Conservation (phyloP, 176 grass and related monocot species). For the Musa beccarii region DNA sequence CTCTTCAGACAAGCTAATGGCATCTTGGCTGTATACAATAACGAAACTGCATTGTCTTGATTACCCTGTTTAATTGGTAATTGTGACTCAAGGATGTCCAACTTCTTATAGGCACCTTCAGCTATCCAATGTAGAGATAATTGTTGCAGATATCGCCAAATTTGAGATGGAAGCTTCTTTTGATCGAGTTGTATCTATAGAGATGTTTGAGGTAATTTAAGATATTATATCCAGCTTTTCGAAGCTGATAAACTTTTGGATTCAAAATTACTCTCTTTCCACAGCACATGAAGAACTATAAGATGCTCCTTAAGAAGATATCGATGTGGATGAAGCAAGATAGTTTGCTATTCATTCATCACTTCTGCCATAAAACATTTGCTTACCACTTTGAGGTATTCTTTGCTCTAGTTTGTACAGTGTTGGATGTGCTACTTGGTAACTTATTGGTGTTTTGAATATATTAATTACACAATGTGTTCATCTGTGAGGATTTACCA, state of each 20-base stretch:
- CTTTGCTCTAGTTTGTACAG: slow-evolving; percentile 3
- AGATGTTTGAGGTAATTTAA: slow-evolving; percentile 81
- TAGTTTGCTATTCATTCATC: slow-evolving; percentile 72
- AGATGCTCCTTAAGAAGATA: slow-evolving; percentile 90
- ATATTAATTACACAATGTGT: too few species aligned
- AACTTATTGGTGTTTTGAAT: not conserved
- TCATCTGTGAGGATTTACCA: not conserved
- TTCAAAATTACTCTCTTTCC: slow-evolving; percentile 1
- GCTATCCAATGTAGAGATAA: slow-evolving; percentile 75
- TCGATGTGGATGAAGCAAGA: slow-evolving; percentile 87
- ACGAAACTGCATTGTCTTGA: not conserved
- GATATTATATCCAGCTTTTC: not conserved
- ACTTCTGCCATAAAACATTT: slow-evolving; percentile 93
- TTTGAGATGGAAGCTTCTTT: slow-evolving; percentile 91
- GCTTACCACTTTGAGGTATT: slow-evolving; percentile 92
- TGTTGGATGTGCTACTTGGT: not conserved
- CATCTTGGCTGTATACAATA: not conserved
- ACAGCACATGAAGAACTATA: slow-evolving; percentile 99
- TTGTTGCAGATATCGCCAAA: slow-evolving; percentile 81
- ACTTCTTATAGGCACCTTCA: slow-evolving; percentile 50
- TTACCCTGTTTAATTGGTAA: not conserved
- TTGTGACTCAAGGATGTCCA: not conserved
- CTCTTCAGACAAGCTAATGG: not conserved
- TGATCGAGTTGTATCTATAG: slow-evolving; percentile 88
- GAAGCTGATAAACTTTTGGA: not conserved